Base-by-base conservation (phyloP, 345 rosid genomes). In the Brassica nigra region DNA sequence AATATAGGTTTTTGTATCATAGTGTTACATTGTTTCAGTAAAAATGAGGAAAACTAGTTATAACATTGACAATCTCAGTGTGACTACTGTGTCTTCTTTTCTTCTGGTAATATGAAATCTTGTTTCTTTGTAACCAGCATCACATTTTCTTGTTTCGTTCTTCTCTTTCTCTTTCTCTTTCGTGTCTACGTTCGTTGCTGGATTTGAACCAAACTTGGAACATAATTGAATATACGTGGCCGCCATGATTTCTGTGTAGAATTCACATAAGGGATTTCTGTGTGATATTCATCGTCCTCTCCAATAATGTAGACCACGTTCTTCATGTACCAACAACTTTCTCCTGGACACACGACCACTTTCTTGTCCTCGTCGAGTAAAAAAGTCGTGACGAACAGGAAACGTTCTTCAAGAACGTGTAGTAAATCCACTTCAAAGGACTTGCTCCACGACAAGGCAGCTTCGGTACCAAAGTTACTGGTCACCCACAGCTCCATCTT, bases 121-220 rank as follows among this genome's bases (percentile, higher is more conserved):
- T 3, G 52, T 44, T 36, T 36, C 42, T 2, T 36, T 36, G 8
- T 36, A 36, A 36, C 42, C 42, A 36, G 49, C 49, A 42, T 42
- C 49, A 11, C 49, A 42, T 42, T 10, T 36, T 42, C 52, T 44
- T 2, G 52, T 44, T 47, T 12, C 15, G 6, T 52, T 52, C 18
- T 52, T 5, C 2, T 52, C 20, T n/a, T 15, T 52, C 16, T 52
- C 15, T 8, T 52, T 5, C 2, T 52, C 20, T n/a, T 15, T 52
- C 16, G 27, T 4, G 0, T 64, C n/a, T 4, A 0, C 10, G 42
- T 36, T 36, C 10, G 14, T 36, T 34, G 30, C 30, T 66, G 29
- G 15, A 66, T 39, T 5, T 39, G 55, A 66, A 66, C 70, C 33
- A 66, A 20, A 66, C 55, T 37, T 39, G 55, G 70, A 11, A 39